These are phyloP conservation scores for Phaffomyces opuntiae DNA, from an alignment of 805 yeast genomes.

Conservation along the genomic window DNA sequence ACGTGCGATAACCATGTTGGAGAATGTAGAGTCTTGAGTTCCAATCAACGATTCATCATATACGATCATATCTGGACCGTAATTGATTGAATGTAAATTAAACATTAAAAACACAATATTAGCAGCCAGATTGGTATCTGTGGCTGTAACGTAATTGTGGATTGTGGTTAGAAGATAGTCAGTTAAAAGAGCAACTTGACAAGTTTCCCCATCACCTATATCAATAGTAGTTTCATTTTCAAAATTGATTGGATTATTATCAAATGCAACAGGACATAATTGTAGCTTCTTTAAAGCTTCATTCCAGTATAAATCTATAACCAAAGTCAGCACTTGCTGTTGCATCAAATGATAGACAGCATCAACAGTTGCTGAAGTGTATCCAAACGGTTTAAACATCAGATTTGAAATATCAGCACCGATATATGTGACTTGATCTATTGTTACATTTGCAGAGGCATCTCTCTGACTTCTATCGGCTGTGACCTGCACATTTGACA, in stretches of 20 bases:
- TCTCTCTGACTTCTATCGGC: constrained; percentile 44
- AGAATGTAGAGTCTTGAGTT: constrained; percentile 18
- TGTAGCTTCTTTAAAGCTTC: constrained; percentile 43
- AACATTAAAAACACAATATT: constrained; percentile 36
- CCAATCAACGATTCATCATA: constrained; percentile 3
- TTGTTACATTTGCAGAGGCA: constrained; percentile 30
- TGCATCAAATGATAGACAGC: constrained; percentile 28
- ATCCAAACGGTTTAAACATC: constrained; percentile 27
- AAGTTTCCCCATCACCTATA: constrained; percentile 5
- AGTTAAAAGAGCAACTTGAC: constrained; percentile 22
- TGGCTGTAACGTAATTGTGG: constrained; percentile 27
- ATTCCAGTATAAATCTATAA: constrained; percentile 52
- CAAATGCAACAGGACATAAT: constrained; percentile 44
- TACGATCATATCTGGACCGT: background rate
- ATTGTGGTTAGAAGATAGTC: constrained; percentile 25
- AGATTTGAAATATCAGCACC: constrained; percentile 33
- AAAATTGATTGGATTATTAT: constrained; percentile 12
- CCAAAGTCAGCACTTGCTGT: constrained; percentile 40
- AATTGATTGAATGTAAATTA: constrained; percentile 23
- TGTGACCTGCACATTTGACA: constrained; percentile 25
- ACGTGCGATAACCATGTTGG: constrained; percentile 13
- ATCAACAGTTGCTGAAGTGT: constrained; percentile 25
- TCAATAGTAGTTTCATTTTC: constrained; percentile 9
- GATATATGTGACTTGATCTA: constrained; percentile 31
- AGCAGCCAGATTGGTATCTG: constrained; percentile 41